Evolutionary conservation across 2,329 filamentous ascomycete species (phyloP).

Genomic region (Stromatinia cepivora): DNA sequence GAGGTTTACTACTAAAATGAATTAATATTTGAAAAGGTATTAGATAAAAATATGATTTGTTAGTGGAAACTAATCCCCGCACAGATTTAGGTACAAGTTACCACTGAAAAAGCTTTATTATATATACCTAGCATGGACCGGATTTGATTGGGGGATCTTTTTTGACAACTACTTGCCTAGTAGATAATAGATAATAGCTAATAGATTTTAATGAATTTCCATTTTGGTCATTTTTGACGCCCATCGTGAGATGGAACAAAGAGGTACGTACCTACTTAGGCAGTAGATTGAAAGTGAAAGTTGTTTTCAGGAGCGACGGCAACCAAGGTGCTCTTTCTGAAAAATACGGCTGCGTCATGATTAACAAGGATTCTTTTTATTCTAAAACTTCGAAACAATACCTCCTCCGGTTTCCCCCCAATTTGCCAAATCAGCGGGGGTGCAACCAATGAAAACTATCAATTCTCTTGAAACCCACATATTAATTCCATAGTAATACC

Average conservation of each 20-base stretch:
- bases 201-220: neutral
- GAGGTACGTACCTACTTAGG: neutral
- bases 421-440: neutral
- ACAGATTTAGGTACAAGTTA: neutral
- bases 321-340: neutral
- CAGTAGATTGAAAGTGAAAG: neutral
- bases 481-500: neutral
- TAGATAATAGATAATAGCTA: no score
- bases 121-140: neutral
- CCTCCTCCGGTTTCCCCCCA: constrained; percentile 7
- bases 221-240: neutral
- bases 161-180: neutral
- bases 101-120: neutral
- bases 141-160: neutral
- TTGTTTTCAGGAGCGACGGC: constrained; percentile 12
- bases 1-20: neutral
- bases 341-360: constrained; percentile 7
- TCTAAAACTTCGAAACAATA: neutral
- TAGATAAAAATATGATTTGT: neutral
- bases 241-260: neutral
- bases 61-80: neutral
- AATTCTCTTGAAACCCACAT: neutral
- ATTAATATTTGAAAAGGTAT: no score
- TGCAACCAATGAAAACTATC: neutral
- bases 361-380: neutral